phyloP scores from a whole-genome alignment of 208 protist genomes.

The Trypanosoma rangeli region DNA sequence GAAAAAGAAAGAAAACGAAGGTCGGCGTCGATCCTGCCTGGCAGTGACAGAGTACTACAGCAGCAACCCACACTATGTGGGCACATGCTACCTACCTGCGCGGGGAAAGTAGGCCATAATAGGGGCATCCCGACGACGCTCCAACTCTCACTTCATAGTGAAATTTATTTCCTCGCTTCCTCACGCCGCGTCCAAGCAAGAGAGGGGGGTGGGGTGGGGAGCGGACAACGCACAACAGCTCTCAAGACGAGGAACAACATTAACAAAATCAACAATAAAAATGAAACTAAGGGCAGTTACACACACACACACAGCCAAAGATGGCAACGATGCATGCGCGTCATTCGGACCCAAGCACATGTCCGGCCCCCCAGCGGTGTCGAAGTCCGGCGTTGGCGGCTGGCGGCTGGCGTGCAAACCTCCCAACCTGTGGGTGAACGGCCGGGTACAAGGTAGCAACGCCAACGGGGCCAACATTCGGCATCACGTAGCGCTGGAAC shows the following conservation, averaged over 20 bases:
- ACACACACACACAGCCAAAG: neutral
- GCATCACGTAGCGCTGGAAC: slow-evolving; percentile 33
- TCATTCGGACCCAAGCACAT: slow-evolving; percentile 14
- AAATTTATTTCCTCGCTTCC: too few species aligned
- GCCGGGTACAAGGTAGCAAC: slow-evolving; percentile 14
- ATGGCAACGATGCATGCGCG: slow-evolving; percentile 1
- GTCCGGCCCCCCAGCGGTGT: slow-evolving; percentile 26
- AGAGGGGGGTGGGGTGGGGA: too few species aligned
- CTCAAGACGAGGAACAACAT: too few species aligned
- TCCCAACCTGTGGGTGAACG: neutral
- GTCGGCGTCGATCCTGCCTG: neutral
- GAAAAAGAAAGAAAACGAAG: neutral
- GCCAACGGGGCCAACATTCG: neutral
- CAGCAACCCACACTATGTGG: neutral
- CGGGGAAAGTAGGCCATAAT: too few species aligned
- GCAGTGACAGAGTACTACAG: neutral
- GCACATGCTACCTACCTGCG: too few species aligned
- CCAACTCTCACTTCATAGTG: too few species aligned
- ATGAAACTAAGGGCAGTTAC: too few species aligned
- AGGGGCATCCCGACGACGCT: neutral
- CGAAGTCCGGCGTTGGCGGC: neutral
- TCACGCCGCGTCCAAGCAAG: too few species aligned
- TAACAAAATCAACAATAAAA: too few species aligned
- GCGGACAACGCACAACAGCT: too few species aligned
- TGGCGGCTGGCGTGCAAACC: slow-evolving; percentile 10